Conservation (phyloP, 2,329 filamentous ascomycete genomes). For the Fusarium sp. region DNA sequence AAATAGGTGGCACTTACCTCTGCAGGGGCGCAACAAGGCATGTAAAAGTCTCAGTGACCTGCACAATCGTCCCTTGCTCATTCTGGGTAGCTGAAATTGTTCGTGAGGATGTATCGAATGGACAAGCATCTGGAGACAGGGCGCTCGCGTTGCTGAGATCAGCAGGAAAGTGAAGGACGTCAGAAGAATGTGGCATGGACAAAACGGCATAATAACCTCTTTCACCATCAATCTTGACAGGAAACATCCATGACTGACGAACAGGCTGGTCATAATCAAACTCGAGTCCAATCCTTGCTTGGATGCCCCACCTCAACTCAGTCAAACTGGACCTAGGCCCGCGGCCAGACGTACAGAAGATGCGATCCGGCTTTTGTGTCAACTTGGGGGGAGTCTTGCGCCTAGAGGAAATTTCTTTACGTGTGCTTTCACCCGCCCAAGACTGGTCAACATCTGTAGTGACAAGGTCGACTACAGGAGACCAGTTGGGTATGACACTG, state of each 20-base stretch:
- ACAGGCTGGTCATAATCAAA: conserved; percentile 62
- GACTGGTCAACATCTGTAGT: conserved; percentile 55
- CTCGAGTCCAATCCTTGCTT: conserved; percentile 72
- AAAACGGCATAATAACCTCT: conserved; percentile 55
- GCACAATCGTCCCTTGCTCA: conserved; percentile 56
- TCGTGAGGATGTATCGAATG: conserved; percentile 63
- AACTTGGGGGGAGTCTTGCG: conserved; percentile 25
- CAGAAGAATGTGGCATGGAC: conserved; percentile 61
- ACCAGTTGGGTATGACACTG: conserved; percentile 70
- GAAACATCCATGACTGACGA: conserved; percentile 65
- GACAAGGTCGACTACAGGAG: conserved; percentile 66
- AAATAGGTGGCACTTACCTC: conserved; percentile 40
- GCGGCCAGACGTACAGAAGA: conserved; percentile 76
- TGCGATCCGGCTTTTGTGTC: conserved; percentile 58
- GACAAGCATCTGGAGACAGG: conserved; percentile 53
- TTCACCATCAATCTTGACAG: conserved; percentile 32
- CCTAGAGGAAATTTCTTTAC: conserved; percentile 9
- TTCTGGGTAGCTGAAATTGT: conserved; percentile 61
- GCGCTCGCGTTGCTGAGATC: conserved; percentile 60
- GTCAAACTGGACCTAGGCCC: conserved; percentile 71
- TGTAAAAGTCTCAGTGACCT: conserved; percentile 64
- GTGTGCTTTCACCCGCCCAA: conserved; percentile 29
- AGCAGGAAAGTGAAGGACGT: conserved; percentile 59
- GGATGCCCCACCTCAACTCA: conserved; percentile 76
- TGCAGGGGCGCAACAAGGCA: conserved; percentile 53